Percentiles rank a stretch among this genome's conserved stretches.
Conservation (phyloP, 495 filamentous ascomycete species). For the Baudoinia panamericana region DNA sequence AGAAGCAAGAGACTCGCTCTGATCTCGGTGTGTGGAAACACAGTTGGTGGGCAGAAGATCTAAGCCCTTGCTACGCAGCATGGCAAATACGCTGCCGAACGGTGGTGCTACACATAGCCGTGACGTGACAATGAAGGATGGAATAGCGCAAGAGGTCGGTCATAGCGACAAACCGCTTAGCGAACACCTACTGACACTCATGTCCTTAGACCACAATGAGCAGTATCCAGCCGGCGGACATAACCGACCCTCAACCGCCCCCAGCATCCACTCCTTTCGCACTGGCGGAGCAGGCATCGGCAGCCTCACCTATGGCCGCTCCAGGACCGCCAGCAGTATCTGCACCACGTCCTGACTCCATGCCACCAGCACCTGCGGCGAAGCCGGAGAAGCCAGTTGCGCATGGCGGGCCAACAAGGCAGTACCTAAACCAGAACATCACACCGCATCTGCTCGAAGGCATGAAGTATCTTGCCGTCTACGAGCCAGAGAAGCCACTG, state of each 20-base stretch:
- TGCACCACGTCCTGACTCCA: slow-evolving; percentile 30
- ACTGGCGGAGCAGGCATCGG: not conserved
- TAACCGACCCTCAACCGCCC: not conserved
- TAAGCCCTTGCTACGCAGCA: too few relatives aligned
- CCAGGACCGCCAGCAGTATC: slow-evolving; percentile 20
- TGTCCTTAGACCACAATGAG: slow-evolving; percentile 1
- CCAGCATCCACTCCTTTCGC: not conserved
- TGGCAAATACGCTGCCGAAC: not conserved
- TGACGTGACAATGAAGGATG: not conserved
- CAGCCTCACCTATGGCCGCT: not conserved
- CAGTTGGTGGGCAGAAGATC: too few relatives aligned
- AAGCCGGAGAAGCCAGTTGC: slow-evolving; percentile 25
- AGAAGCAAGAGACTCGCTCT: too few relatives aligned
- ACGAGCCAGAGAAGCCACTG: slow-evolving; percentile 82
- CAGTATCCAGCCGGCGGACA: not conserved
- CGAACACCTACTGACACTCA: not conserved
- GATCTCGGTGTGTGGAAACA: too few relatives aligned
- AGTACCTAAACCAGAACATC: slow-evolving; percentile 82
- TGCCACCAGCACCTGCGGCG: slow-evolving; percentile 25
- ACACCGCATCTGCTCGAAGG: slow-evolving; percentile 75
- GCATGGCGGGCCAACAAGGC: slow-evolving; percentile 74
- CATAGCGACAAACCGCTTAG: not conserved
- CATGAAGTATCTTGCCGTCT: slow-evolving; percentile 75
- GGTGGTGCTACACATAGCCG: not conserved
- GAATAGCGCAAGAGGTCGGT: not conserved